Percentiles rank a stretch among this genome's conserved stretches.
Evolutionary conservation across 2,329 filamentous ascomycete species (phyloP).

Genomic region (Didymosphaeria variabile): DNA sequence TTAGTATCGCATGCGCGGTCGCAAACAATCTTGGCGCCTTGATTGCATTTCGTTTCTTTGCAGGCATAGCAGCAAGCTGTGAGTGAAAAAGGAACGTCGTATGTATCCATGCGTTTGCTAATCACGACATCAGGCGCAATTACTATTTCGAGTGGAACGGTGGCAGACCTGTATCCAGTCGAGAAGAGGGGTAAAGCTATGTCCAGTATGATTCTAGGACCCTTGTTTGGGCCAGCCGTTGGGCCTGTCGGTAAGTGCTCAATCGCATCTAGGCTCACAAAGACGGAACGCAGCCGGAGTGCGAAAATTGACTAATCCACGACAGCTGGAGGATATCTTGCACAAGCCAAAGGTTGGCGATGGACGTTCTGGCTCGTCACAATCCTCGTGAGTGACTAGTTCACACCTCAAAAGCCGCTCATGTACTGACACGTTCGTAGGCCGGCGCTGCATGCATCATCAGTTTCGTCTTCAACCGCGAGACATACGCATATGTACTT

Average conservation of each 20-base stretch:
- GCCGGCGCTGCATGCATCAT: slow-evolving; percentile 7
- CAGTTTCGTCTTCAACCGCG: slow-evolving; percentile 35
- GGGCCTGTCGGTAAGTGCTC: slow-evolving; percentile 20
- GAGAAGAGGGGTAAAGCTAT: slow-evolving; percentile 31
- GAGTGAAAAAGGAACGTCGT: not conserved
- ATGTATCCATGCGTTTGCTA: not conserved
- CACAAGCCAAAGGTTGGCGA: slow-evolving; percentile 23
- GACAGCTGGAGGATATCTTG: slow-evolving; percentile 22
- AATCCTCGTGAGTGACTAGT: slow-evolving; percentile 1
- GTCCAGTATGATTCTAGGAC: slow-evolving; percentile 22
- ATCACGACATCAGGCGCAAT: slow-evolving; percentile 17
- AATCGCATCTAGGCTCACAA: not conserved
- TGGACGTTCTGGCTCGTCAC: slow-evolving; percentile 23
- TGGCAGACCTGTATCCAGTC: slow-evolving; percentile 30
- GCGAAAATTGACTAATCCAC: not conserved
- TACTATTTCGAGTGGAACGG: slow-evolving; percentile 34
- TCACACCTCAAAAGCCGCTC: not conserved
- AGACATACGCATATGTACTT: slow-evolving; percentile 37
- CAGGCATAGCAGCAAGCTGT: slow-evolving; percentile 24
- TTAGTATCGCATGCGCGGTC: slow-evolving; percentile 70
- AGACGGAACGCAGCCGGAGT: not conserved
- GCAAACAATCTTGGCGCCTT: slow-evolving; percentile 61
- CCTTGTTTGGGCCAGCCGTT: slow-evolving; percentile 28
- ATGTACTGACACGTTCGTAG: slow-evolving; percentile 20
- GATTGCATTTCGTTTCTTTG: slow-evolving; percentile 64